These are phyloP conservation scores for Trichophyton verrucosum DNA, from an alignment of 2,329 filamentous ascomycete species.

Conservation along the genomic window DNA sequence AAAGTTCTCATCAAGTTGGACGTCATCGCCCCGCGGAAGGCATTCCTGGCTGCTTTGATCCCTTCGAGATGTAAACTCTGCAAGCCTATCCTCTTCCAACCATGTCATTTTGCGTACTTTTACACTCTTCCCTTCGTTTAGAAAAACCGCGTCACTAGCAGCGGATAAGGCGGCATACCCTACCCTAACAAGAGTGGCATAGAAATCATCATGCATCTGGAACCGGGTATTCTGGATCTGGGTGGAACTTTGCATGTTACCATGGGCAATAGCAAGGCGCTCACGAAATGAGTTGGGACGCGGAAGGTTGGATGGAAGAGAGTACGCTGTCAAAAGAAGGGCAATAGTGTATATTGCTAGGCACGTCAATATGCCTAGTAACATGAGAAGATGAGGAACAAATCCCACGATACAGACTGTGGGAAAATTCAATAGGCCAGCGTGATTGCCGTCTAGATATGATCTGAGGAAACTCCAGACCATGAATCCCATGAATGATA, in stretches of 20 bases:
- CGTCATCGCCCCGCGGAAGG: slow-evolving; percentile 12
- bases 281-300: slow-evolving; percentile 40
- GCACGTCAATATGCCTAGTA: slow-evolving; percentile 66
- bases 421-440: slow-evolving; percentile 68
- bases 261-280: slow-evolving; percentile 58
- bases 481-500: slow-evolving; percentile 80
- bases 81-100: slow-evolving; percentile 76
- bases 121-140: slow-evolving; percentile 75
- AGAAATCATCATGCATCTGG: slow-evolving; percentile 86
- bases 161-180: slow-evolving; percentile 84
- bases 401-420: slow-evolving; percentile 93
- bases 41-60: slow-evolving; percentile 15
- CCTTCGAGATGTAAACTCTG: slow-evolving; percentile 53
- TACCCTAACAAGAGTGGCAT: slow-evolving; percentile 72
- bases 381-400: slow-evolving; percentile 80
- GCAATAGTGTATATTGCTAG: slow-evolving; percentile 65
- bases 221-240: slow-evolving; percentile 71
- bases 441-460: slow-evolving; percentile 33
- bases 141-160: slow-evolving; percentile 87
- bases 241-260: slow-evolving; percentile 84
- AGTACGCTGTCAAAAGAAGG: slow-evolving; percentile 60
- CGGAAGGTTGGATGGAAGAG: slow-evolving; percentile 43
- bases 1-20: slow-evolving; percentile 19
- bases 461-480: slow-evolving; percentile 55
- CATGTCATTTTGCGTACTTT: slow-evolving; percentile 68